These are phyloP conservation scores for Eucalyptus brandiana DNA, from an alignment of 345 rosid species.

Conservation along the genomic window DNA sequence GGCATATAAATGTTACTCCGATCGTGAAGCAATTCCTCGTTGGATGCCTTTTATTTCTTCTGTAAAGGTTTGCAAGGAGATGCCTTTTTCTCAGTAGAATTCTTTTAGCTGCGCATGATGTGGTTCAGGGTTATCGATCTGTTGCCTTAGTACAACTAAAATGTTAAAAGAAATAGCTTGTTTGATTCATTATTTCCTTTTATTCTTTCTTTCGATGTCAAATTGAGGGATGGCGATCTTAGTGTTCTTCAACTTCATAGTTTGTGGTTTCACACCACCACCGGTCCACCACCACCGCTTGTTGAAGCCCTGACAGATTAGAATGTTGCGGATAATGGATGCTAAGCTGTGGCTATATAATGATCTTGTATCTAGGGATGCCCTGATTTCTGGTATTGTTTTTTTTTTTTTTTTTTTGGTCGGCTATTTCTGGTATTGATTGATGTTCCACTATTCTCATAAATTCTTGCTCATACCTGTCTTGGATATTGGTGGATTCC, in stretches of 20 bases:
- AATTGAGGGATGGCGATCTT: background rate
- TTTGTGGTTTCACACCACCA: background rate
- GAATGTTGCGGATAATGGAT: background rate
- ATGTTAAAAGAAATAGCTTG: background rate
- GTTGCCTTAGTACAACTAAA: background rate
- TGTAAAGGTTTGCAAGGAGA: conserved; percentile 38
- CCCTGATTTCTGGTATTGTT: background rate
- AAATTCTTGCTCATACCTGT: background rate
- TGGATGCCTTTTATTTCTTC: conserved; percentile 97
- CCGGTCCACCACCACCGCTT: background rate
- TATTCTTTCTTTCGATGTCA: background rate
- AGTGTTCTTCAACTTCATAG: background rate
- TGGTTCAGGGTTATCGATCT: background rate
- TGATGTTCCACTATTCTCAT: background rate
- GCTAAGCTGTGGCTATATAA: background rate
- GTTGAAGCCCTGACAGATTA: background rate
- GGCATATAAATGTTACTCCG: conserved; percentile 61
- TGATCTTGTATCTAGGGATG: background rate
- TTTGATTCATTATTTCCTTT: background rate
- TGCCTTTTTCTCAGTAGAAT: background rate
- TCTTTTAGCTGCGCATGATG: background rate
- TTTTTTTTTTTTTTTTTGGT: no score
- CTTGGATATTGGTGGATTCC: background rate
- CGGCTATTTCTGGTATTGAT: background rate
- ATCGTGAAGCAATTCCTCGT: conserved; percentile 75